Conservation (phyloP, 148 eudicot species). For the Cornus kousa region DNA sequence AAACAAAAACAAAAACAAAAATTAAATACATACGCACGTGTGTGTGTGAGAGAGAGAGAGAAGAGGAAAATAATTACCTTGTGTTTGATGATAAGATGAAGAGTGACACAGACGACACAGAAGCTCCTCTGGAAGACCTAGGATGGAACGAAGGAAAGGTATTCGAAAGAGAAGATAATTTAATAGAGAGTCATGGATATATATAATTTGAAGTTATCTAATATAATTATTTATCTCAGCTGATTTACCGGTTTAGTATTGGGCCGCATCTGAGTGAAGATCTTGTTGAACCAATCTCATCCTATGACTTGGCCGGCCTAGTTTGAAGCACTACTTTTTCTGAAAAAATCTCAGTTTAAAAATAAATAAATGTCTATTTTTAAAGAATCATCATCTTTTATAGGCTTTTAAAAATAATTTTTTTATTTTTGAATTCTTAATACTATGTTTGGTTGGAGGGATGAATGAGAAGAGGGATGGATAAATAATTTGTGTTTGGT, state of each 20-base stretch:
- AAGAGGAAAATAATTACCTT: background rate
- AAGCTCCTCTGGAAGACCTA: background rate
- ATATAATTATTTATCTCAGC: no score
- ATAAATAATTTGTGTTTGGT: no score
- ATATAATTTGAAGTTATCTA: no score
- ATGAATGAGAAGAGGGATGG: no score
- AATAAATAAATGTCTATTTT: no score
- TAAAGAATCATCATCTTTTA: no score
- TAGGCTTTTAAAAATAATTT: no score
- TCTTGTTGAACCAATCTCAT: background rate
- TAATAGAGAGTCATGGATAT: background rate
- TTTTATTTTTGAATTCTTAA: no score
- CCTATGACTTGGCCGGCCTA: background rate
- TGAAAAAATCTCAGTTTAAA: no score
- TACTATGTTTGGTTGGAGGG: no score
- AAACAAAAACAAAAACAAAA: background rate
- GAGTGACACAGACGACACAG: background rate
- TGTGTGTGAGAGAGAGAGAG: background rate
- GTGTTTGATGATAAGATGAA: constrained; percentile 7
- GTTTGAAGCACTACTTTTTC: no score
- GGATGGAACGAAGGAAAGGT: background rate
- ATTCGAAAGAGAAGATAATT: background rate
- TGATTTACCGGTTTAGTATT: background rate
- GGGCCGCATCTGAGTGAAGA: background rate
- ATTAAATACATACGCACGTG: background rate